Evolutionary conservation across 768 basidiomycete genomes (phyloP), one percentile per base, ranked within the genome.

Genomic region (Auricularia sp.): DNA sequence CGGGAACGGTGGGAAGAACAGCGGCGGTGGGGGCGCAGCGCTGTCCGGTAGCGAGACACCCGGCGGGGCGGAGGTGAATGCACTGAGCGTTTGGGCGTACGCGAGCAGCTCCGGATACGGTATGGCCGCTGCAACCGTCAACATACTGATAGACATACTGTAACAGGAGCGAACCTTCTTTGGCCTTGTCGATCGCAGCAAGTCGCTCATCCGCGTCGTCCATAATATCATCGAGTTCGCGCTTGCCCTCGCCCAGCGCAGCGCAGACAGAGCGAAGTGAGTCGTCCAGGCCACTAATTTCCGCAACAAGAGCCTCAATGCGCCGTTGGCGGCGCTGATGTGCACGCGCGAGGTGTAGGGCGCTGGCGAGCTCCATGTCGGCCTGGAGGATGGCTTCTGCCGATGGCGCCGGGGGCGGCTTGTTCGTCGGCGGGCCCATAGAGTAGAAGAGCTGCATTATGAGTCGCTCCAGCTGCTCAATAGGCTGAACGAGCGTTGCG

Each of bases 1-100:
- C 0, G 91, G 91, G 73, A 92, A 93, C 11, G 92, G 92, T 43
- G 91, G 91, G 77, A 92, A 91, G 80, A 93, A 92, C 51, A 90
- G 71, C 18, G 87, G 88, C 16, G 87, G 86, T 1, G 88, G 87
- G 11, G 85, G 85, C 7, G 87, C 87, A 1, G 87, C 78, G 59
- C 85, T 80, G 69, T 90, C 89, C 23, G 88, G 89, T 21, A 29
- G 10, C 6, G 56, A 51, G 84, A 91, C 88, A 70, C 90, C 91
- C 10, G 91, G 91, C 7, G 91, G 91, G 10, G 91, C 91, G 42
- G 91, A 91, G 4, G 91, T 91, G 74, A 92, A 93, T 14, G 88
- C 84, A 67, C 88, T 88, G 64, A 93, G 80, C 67, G 87, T 89
- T 70, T 91, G 89, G 2, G 91, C 91, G 73, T 93, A 93, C 1